Percentiles rank a stretch among this genome's conserved stretches.
These are phyloP conservation scores for Phytophthora tubulina DNA, from an alignment of 352 stramenopile species.

Conservation along the genomic window DNA sequence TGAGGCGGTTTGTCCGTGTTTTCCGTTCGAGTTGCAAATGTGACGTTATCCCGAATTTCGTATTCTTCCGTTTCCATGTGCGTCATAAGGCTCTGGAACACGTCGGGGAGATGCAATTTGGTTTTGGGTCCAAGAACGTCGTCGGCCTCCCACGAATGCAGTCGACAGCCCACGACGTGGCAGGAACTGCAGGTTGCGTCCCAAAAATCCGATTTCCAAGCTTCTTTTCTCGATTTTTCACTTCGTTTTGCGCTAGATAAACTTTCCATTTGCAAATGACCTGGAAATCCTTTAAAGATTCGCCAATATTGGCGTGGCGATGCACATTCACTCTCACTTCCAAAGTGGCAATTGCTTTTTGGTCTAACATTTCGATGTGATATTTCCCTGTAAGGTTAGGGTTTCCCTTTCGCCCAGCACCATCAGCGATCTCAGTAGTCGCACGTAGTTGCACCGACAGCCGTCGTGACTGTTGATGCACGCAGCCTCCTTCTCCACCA, in stretches of 20 bases:
- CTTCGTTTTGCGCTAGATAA: conserved; percentile 41
- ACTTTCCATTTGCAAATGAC: conserved; percentile 55
- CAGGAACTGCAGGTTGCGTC: conserved; percentile 48
- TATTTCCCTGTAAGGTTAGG: conserved; percentile 51
- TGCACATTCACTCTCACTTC: conserved; percentile 54
- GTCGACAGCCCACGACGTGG: conserved; percentile 65
- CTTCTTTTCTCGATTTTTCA: conserved; percentile 9
- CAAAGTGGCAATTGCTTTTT: conserved; percentile 50
- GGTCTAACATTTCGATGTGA: conserved; percentile 27
- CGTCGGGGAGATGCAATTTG: conserved; percentile 47
- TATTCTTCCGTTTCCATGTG: conserved; percentile 57
- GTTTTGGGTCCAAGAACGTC: conserved; percentile 13
- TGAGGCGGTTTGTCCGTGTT: conserved; percentile 25
- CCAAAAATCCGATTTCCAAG: conserved; percentile 22
- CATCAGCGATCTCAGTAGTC: conserved; percentile 49
- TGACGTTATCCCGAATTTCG: conserved; percentile 59
- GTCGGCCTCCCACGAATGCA: conserved; percentile 39
- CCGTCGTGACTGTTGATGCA: conserved; percentile 49
- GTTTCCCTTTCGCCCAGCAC: conserved; percentile 50
- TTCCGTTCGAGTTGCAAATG: conserved; percentile 51
- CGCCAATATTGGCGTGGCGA: conserved; percentile 19
- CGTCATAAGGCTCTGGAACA: conserved; percentile 65
- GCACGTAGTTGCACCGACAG: conserved; percentile 58
- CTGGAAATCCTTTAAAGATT: conserved; percentile 55
- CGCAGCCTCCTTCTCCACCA: conserved; percentile 43